Evolutionary conservation across 441 rosid genomes (phyloP).

Genomic region (Metrosideros polymorpha): DNA sequence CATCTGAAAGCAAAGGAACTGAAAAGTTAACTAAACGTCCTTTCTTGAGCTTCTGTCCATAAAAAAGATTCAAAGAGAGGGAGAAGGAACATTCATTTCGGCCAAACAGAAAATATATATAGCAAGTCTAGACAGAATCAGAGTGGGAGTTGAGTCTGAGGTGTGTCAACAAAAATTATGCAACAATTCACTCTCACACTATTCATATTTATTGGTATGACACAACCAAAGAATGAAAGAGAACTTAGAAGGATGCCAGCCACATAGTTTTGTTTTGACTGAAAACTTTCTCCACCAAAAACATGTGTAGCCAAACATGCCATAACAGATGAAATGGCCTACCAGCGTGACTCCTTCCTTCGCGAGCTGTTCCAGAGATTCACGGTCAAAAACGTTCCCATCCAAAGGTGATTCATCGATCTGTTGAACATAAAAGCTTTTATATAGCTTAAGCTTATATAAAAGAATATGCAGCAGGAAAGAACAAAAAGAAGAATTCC

Average conservation of each 20-base stretch:
- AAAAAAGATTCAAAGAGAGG: background rate
- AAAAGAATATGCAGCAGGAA: background rate
- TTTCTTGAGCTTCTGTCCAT: background rate
- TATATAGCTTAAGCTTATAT: conserved; percentile 11
- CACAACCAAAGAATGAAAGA: background rate
- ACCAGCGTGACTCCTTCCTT: conserved; percentile 98
- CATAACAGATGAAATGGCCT: conserved; percentile 4
- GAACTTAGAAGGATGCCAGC: background rate
- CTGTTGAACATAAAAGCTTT: conserved; percentile 28
- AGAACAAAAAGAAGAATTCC: background rate
- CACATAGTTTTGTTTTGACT: background rate
- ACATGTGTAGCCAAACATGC: background rate
- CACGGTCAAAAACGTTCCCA: conserved; percentile 82
- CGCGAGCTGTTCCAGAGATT: conserved; percentile 75
- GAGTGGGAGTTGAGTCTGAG: background rate
- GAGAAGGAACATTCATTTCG: background rate
- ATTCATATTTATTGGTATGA: background rate
- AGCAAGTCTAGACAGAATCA: background rate
- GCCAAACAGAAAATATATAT: background rate
- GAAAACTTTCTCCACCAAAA: background rate
- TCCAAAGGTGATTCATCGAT: conserved; percentile 94
- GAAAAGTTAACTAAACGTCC: background rate
- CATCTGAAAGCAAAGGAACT: conserved; percentile 44
- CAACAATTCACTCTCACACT: background rate
- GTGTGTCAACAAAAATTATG: background rate